phyloP scores from a whole-genome alignment of 2,329 filamentous ascomycete species.

The Paecilomyces niveus region DNA sequence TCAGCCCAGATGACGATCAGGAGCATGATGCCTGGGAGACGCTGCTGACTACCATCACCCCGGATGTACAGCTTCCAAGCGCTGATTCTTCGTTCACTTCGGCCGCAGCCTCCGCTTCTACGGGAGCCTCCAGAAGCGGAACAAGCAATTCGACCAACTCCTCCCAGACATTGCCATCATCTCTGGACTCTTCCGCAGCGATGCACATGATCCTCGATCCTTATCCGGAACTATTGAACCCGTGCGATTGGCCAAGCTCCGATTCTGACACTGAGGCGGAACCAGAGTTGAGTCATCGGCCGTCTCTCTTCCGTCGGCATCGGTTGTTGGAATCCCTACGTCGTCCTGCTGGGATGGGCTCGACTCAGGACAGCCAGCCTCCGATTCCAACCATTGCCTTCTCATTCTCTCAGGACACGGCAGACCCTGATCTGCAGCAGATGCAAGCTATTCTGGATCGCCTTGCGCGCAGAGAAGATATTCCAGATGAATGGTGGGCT shows the following conservation, averaged over 20 bases:
- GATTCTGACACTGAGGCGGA: constrained; percentile 26
- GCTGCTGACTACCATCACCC: constrained; percentile 70
- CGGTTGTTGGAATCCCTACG: constrained; percentile 7
- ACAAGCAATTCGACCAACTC: constrained; percentile 34
- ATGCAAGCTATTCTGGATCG: constrained; percentile 68
- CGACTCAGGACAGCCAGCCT: constrained; percentile 26
- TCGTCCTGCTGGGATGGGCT: constrained; percentile 18
- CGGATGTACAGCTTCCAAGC: constrained; percentile 74
- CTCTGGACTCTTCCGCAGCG: constrained; percentile 12
- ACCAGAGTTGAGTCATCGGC: constrained; percentile 5
- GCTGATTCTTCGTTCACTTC: constrained; percentile 77
- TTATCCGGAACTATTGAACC: constrained; percentile 27
- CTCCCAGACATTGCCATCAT: constrained; percentile 35
- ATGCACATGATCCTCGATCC: constrained; percentile 25
- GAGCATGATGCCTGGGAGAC: constrained; percentile 67
- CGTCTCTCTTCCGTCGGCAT: constrained; percentile 8
- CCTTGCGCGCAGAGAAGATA: constrained; percentile 63
- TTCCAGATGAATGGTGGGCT: constrained; percentile 78
- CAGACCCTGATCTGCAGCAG: constrained; percentile 45
- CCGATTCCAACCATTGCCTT: constrained; percentile 26
- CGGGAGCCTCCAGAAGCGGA: constrained; percentile 17
- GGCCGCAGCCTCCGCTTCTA: constrained; percentile 22
- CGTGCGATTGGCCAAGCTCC: constrained; percentile 31
- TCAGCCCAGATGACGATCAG: constrained; percentile 54
- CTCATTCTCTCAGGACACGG: constrained; percentile 20